Conservation (phyloP, 768 basidiomycete species). For the Auricularia auricula-judae region DNA sequence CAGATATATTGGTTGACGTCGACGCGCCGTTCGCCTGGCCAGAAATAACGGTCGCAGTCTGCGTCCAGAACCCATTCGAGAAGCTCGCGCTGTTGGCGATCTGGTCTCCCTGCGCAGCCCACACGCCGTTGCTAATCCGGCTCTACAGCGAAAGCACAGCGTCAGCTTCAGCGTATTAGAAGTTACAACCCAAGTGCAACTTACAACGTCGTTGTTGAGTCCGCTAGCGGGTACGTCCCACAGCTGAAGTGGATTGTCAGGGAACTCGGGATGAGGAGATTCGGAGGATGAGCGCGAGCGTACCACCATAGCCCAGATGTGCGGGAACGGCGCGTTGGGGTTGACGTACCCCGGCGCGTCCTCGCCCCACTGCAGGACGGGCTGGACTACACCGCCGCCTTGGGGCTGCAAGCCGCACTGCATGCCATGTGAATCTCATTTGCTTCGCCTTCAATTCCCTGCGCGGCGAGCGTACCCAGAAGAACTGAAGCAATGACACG, state of each 20-base stretch:
- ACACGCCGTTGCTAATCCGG: background rate
- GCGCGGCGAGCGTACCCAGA: background rate
- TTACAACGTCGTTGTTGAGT: background rate
- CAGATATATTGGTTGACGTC: background rate
- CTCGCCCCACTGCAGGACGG: conserved; percentile 3
- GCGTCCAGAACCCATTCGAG: background rate
- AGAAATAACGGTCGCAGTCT: background rate
- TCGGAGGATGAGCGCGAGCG: background rate
- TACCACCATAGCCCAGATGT: conserved; percentile 2
- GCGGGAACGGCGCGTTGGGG: background rate
- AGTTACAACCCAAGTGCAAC: background rate
- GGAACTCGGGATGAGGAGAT: background rate
- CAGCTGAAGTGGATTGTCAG: background rate
- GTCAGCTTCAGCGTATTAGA: background rate
- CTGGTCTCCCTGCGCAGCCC: conserved; percentile 1
- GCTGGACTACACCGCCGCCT: background rate
- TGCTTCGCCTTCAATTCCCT: background rate
- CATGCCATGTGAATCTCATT: background rate
- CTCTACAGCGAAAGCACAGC: background rate
- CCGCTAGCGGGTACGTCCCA: background rate
- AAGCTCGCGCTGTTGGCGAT: background rate
- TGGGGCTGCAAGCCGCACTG: background rate
- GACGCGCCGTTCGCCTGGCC: background rate
- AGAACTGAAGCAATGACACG: background rate
- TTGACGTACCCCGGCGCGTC: background rate